Conservation (phyloP, 2,329 filamentous ascomycete genomes). For the Pseudonectria foliicola region DNA sequence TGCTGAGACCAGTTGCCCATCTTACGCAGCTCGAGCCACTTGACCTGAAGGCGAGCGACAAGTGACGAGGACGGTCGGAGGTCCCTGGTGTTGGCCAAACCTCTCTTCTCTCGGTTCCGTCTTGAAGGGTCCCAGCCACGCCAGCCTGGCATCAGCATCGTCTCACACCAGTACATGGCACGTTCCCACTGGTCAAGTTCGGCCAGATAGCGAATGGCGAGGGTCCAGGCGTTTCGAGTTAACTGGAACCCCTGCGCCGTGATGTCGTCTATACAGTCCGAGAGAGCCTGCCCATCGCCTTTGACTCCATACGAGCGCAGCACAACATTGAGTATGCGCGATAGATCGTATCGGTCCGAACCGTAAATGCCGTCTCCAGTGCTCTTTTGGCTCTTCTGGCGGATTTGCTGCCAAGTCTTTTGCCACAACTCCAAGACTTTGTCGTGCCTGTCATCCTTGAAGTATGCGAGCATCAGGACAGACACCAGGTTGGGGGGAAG, state of each 20-base stretch:
- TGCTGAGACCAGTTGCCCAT: slow-evolving; percentile 42
- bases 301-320: slow-evolving; percentile 35
- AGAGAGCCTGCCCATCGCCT: slow-evolving; percentile 39
- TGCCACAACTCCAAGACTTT: slow-evolving; percentile 62
- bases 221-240: slow-evolving; percentile 75
- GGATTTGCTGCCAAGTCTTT: slow-evolving; percentile 47
- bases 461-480: slow-evolving; percentile 61
- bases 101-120: slow-evolving; percentile 26
- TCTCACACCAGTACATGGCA: slow-evolving; percentile 70
- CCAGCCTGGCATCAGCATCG: slow-evolving; percentile 70
- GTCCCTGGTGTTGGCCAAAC: slow-evolving; percentile 28
- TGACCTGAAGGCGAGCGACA: slow-evolving; percentile 40
- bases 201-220: slow-evolving; percentile 62
- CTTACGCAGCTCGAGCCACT: slow-evolving; percentile 43
- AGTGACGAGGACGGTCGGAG: slow-evolving; percentile 30
- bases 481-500: slow-evolving; percentile 51
- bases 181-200: slow-evolving; percentile 50
- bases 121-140: slow-evolving; percentile 54
- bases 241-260: slow-evolving; percentile 62
- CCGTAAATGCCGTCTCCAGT: slow-evolving; percentile 30
- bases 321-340: slow-evolving; percentile 43
- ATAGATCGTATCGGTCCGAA: slow-evolving; percentile 45
- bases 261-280: slow-evolving; percentile 47
- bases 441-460: slow-evolving; percentile 48
- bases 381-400: slow-evolving; percentile 25